Base-by-base conservation (phyloP, 2,329 filamentous ascomycete species). In the Alternaria ventricosa region DNA sequence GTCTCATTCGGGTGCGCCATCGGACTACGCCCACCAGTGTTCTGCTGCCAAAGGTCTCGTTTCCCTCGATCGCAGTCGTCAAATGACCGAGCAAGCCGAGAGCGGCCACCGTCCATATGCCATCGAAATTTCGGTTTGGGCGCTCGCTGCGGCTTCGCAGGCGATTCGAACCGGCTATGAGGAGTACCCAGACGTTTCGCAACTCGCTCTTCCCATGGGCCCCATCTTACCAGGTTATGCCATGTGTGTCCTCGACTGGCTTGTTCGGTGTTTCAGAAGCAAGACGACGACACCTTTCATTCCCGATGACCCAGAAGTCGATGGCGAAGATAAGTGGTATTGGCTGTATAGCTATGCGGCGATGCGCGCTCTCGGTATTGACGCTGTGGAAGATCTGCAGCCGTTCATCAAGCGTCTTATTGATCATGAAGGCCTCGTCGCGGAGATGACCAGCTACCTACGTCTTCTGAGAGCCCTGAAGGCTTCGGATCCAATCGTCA, bases 191-290 rank as follows among this genome's bases (percentile, higher is more conserved):
- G 12, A 20, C 2, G 13, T 28, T 12, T 28, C 27, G 18, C 36
- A 23, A 4, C 8, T 62, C 10, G 33, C 28, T n/a, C 15, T 67
- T 20, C 18, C 57, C 12, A 10, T 63, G 9, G 53, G 44, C 15
- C 46, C 36, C 1, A 44, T 67, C 11, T 36, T 67, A n/a, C 62
- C 65, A 5, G 45, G 62, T 5, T 57, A 60, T 22, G 36, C 28
- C 7, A 67, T 62, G 62, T 56, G 60, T 27, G 56, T 67, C 13
- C 28, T 65, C 9, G 53, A 65, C 15, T 65, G 65, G 62, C 59
- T 60, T 22, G 45, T 44, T 5, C 20, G 36, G 7, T 49, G 56
- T 6, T 44, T 62, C 15, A 25, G 43, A 9, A 57, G 53, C 20
- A 62, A 53, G 10, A 7, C 9, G 1, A 60, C 55, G 53, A 41